Conservation (phyloP, 2,329 filamentous ascomycete species). For the Phaeosphaeria sp. region DNA sequence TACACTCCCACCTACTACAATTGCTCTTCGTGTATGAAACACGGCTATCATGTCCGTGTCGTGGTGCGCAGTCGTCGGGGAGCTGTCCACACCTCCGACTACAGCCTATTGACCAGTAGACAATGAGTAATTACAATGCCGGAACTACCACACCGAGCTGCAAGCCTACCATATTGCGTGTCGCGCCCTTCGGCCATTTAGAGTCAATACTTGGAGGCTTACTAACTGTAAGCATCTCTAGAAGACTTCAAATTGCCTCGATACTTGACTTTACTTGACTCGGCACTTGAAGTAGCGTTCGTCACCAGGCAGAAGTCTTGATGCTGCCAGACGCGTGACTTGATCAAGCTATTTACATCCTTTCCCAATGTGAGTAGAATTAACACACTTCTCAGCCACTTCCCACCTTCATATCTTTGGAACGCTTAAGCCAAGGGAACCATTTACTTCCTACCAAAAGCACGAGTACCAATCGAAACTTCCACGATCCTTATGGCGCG, state of each 20-base stretch:
- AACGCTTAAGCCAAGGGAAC: not conserved
- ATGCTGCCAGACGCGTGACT: no score
- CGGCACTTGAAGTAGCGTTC: not conserved
- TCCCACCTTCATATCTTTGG: not conserved
- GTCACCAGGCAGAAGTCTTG: no score
- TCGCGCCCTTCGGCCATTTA: not conserved
- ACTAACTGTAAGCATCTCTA: not conserved
- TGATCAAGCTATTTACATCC: not conserved
- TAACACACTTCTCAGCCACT: not conserved
- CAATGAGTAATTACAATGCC: not conserved
- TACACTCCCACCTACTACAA: no score
- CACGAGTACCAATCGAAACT: not conserved
- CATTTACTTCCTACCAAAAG: not conserved
- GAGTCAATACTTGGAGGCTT: not conserved
- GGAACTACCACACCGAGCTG: not conserved
- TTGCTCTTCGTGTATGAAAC: no score
- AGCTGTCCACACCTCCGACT: not conserved
- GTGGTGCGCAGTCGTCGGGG: not conserved
- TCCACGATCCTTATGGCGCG: conserved; percentile 15
- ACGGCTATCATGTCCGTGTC: not conserved
- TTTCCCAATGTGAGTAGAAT: not conserved
- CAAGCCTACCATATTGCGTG: not conserved
- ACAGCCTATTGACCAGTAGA: not conserved
- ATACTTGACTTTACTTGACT: not conserved
- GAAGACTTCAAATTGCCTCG: not conserved